These are phyloP conservation scores for Clavariopsis aquatica DNA, from an alignment of 495 filamentous ascomycete genomes.

Conservation along the genomic window DNA sequence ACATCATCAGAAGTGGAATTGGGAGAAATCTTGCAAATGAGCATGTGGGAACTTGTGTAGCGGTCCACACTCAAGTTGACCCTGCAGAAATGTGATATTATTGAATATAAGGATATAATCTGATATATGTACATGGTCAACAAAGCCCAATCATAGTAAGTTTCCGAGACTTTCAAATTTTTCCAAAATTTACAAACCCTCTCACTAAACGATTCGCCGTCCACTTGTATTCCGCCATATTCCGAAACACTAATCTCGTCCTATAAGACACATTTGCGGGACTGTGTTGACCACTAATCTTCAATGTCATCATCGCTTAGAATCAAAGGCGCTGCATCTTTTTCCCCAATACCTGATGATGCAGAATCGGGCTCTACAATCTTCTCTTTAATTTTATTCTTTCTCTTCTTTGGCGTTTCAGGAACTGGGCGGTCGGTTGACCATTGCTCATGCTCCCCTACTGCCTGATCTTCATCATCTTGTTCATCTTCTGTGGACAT, in stretches of 20 bases:
- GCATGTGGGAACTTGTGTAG: too few relatives aligned
- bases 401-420: conserved; percentile 17
- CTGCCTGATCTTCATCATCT: conserved; percentile 47
- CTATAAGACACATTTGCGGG: not conserved
- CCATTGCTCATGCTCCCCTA: conserved; percentile 51
- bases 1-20: too few relatives aligned
- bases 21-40: too few relatives aligned
- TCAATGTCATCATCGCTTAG: conserved; percentile 97
- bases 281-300: conserved; percentile 56
- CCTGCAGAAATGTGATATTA: not conserved
- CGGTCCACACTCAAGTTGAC: too few relatives aligned
- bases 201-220: too few relatives aligned
- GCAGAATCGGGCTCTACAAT: not conserved
- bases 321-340: conserved; percentile 64
- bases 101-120: not conserved
- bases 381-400: conserved; percentile 16
- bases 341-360: conserved; percentile 39
- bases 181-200: not conserved
- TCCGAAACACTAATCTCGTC: not conserved
- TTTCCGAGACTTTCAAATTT: not conserved
- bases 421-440: conserved; percentile 52
- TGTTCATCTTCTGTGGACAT: conserved; percentile 30
- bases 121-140: not conserved
- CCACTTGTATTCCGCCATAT: not conserved
- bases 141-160: not conserved